These are phyloP conservation scores for Coniochaeta hoffmannii DNA, from an alignment of 2,329 filamentous ascomycete genomes.

Conservation along the genomic window DNA sequence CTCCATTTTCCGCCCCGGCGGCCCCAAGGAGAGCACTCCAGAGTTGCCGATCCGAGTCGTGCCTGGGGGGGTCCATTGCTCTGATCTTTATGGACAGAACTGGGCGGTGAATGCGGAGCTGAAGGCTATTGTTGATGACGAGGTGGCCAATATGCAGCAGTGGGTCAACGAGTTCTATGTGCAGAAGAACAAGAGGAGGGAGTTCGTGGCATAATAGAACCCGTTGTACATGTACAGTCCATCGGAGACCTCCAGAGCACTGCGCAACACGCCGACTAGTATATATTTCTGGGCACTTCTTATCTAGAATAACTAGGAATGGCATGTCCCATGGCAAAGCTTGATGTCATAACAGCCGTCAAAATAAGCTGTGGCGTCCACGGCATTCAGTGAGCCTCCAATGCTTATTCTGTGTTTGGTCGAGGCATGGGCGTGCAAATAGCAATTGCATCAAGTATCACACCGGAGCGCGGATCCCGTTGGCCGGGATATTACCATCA, in stretches of 20 bases:
- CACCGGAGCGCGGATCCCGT: background rate
- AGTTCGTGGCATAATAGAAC: background rate
- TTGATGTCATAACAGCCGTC: too few species aligned
- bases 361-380: too few species aligned
- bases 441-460: too few species aligned
- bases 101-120: constrained; percentile 40
- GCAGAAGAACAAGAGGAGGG: constrained; percentile 10
- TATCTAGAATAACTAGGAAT: too few species aligned
- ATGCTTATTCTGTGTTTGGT: too few species aligned
- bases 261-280: too few species aligned
- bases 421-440: too few species aligned
- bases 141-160: constrained; percentile 39
- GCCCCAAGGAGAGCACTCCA: constrained; percentile 21
- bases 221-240: background rate
- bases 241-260: too few species aligned
- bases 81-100: constrained; percentile 32
- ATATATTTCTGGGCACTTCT: too few species aligned
- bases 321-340: too few species aligned
- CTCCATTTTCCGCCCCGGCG: constrained; percentile 25
- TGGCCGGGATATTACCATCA: background rate
- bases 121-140: constrained; percentile 39
- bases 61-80: constrained; percentile 25
- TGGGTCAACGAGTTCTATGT: constrained; percentile 44
- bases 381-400: too few species aligned
- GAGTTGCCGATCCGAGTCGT: constrained; percentile 22